phyloP scores from a whole-genome alignment of 1,139 yeast genomes.

The Candida sp. region DNA sequence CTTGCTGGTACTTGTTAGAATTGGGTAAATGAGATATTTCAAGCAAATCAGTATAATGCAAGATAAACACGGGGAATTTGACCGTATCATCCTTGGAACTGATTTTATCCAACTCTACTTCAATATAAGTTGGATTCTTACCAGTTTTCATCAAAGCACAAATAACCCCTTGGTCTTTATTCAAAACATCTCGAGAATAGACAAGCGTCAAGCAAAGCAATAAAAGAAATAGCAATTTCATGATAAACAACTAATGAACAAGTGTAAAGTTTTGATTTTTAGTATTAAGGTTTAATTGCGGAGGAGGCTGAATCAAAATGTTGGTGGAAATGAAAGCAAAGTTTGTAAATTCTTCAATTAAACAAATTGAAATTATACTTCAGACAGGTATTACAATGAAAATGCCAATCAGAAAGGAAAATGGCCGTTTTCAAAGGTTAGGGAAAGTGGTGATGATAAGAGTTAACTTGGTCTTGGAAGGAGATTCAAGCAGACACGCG shows the following conservation, averaged over 20 bases:
- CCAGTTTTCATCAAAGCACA: constrained; percentile 2
- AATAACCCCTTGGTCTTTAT: not conserved
- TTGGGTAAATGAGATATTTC: constrained; percentile 20
- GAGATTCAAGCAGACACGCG: no score
- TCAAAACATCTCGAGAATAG: not conserved
- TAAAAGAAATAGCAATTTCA: not conserved
- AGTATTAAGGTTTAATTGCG: not conserved
- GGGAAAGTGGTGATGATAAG: no score
- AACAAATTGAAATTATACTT: no score
- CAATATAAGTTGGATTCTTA: not conserved
- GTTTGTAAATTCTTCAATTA: no score
- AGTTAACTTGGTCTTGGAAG: no score
- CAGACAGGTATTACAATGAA: no score
- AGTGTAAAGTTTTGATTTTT: not conserved
- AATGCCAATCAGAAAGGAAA: no score
- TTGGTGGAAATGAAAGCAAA: no score
- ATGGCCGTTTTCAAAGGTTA: no score
- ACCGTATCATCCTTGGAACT: not conserved
- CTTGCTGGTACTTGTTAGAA: constrained; percentile 11
- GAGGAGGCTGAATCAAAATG: not conserved
- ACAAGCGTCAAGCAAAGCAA: not conserved
- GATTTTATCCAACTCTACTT: constrained; percentile 4
- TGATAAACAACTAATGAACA: not conserved
- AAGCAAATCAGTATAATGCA: constrained; percentile 21
- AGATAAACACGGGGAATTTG: constrained; percentile 22